Base-by-base conservation (phyloP, 768 basidiomycete genomes). In the Neoboletus magnificus region DNA sequence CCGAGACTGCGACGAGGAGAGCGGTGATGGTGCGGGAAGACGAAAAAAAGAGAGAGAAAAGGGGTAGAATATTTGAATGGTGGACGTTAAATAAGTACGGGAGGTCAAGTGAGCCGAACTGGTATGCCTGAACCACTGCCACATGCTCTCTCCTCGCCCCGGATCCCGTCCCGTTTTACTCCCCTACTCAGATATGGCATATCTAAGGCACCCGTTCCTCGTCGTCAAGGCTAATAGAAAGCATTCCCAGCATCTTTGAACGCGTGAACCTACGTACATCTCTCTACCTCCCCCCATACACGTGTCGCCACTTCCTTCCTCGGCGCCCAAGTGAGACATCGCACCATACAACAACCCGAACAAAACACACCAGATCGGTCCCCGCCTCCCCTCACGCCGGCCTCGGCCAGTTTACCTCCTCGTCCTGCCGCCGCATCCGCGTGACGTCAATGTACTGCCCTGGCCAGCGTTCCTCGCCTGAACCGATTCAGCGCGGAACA, bases 391-490 rank as follows among this genome's bases (percentile, higher is more conserved):
- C 29, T 76, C 65, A 89, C 22, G 76, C 78, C 0, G 89, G 89
- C 53, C 87, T 75, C 11, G 89, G 89, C 90, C 90, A 92, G 51
- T 79, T 82, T 51, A 86, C 78, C 41, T 72, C 72, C 63, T 84
- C 82, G 40, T 81, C 78, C 45, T 76, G 76, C 54, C 82, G 76
- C 61, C 81, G 77, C 50, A 81, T 76, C 29, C 81, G 79, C 12
- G 82, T 89, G 18, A 91, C 75, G 66, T 92, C 89, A 58, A 90
- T 82, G 64, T 89, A 90, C 64, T 88, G 82, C 8, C 84, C 85
- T 0, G 87, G 87, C 77, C 83, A 87, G 13, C 75, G 75, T 39
- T 86, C 86, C 48, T 87, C 85, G 64, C 80, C 89, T 89, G 42
- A 25, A 58, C 52, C 47, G 11, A 30, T 42, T 62, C 51, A 67